Percentiles rank a stretch among this genome's conserved stretches.
Conservation (phyloP, 805 yeast genomes). For the Saturnispora mendoncae region DNA sequence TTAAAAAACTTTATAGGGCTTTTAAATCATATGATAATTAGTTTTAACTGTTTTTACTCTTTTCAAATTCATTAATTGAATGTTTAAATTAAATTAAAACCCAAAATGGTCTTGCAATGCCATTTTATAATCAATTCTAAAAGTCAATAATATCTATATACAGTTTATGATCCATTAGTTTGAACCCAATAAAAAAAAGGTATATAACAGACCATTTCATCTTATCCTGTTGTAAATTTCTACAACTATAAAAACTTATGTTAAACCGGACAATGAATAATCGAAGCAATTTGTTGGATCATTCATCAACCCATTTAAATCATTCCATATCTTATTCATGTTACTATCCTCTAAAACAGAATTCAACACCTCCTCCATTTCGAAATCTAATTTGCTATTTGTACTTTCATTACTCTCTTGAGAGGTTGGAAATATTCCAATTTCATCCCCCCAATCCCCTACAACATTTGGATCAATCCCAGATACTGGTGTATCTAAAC, state of each 20-base stretch:
- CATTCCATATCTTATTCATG: conserved; percentile 1
- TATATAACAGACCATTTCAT: background rate
- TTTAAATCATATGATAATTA: no score
- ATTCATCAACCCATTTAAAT: conserved; percentile 3
- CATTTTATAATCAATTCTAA: no score
- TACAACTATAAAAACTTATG: no score
- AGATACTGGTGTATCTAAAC: background rate
- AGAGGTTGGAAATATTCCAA: no score
- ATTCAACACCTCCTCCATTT: conserved; percentile 3
- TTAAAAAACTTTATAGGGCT: background rate
- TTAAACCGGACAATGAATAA: background rate
- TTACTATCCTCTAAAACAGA: conserved; percentile 1
- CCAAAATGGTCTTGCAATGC: no score
- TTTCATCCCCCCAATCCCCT: background rate
- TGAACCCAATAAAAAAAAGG: background rate
- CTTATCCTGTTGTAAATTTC: background rate
- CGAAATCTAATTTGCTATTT: background rate
- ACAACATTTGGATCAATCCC: conserved; percentile 1
- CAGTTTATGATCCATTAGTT: no score
- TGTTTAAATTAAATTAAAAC: background rate
- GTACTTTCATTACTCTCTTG: no score
- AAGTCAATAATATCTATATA: no score
- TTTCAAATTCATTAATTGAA: background rate
- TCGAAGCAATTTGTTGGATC: conserved; percentile 1
- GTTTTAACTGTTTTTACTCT: no score